phyloP scores from a whole-genome alignment of 495 filamentous ascomycete species.

The Parachaetomium inaequale region DNA sequence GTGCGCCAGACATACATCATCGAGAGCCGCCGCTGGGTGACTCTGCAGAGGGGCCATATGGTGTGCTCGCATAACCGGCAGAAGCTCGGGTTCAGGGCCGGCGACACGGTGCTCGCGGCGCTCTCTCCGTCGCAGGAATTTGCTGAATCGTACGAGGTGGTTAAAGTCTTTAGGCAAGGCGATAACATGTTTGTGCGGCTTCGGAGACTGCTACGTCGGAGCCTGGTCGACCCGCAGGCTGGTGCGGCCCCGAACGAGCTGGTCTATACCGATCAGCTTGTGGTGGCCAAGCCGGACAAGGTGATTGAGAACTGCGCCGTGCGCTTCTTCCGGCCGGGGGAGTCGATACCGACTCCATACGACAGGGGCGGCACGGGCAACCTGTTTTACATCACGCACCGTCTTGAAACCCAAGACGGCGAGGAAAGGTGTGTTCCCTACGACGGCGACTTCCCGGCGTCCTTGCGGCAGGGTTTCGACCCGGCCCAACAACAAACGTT shows the following conservation, averaged over 20 bases:
- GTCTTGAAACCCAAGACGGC: slow-evolving; percentile 23
- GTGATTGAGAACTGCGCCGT: slow-evolving; percentile 57
- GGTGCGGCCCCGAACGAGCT: slow-evolving; percentile 61
- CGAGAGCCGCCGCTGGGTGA: slow-evolving; percentile 46
- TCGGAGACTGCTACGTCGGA: slow-evolving; percentile 45
- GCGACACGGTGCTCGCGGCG: slow-evolving; percentile 54
- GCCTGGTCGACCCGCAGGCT: slow-evolving; percentile 36
- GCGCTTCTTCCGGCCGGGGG: slow-evolving; percentile 45
- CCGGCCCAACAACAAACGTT: slow-evolving; percentile 22
- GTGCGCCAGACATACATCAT: slow-evolving; percentile 63
- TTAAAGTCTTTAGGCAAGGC: slow-evolving; percentile 39
- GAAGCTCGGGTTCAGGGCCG: slow-evolving; percentile 36
- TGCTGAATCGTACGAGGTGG: slow-evolving; percentile 54
- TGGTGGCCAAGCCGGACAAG: slow-evolving; percentile 35
- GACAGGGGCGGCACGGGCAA: slow-evolving; percentile 59
- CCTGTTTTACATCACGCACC: slow-evolving; percentile 56
- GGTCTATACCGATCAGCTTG: slow-evolving; percentile 50
- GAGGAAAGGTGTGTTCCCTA: slow-evolving; percentile 25
- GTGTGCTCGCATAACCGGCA: slow-evolving; percentile 31
- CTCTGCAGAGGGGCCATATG: slow-evolving; percentile 49
- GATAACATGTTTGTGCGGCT: slow-evolving; percentile 37
- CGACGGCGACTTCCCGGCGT: slow-evolving; percentile 24
- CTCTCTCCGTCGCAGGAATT: slow-evolving; percentile 13
- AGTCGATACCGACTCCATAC: slow-evolving; percentile 59
- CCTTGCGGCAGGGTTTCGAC: slow-evolving; percentile 57